Base-by-base conservation (phyloP, 116 monocot species). In the Zostera marina region DNA sequence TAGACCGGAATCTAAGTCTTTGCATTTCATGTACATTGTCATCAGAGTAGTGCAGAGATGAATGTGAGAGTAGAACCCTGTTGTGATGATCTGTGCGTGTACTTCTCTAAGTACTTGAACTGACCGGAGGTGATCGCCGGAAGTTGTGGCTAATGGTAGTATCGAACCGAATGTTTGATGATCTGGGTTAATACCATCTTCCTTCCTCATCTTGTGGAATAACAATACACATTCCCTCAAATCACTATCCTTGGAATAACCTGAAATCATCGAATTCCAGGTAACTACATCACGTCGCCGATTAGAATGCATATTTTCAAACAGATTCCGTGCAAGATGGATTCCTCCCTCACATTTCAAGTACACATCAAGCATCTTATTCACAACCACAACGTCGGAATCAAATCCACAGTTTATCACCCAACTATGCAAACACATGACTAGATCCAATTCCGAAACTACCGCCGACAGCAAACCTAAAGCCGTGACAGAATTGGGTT, bases 201-300 rank as follows among this genome's bases (percentile, higher is more conserved):
- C 58, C 4, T 38, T 20, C 38, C 72, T 67, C 82, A 88, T 82
- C 42, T 16, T 64, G 16, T 22, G 52, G 16, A 82, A 63, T 64
- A 82, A 63, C 8, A 51, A 42, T 11, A 75, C 24, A 4, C 63
- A 39, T 26, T 71, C 72, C 12, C 51, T 64, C 14, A 60, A 7
- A 8, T 49, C 42, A 10, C 67, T 74, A 22, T 8, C 56, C 19
- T 47, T 52, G 13, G 79, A 58, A 53, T 76, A 79, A 0, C 76
- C 79, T 20, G 73, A 68, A 12, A 81, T 61, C 63, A 87, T 64
- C 0, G 74, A 79, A 63, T 87, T 87, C 81, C 82, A 87, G 1
- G 87, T 76, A 43, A 87, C 60, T 0, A 57, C 20, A 52, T 87
- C 82, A 26, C 41, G 72, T 10, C 21, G 10, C 10, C 21, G 10